A percentile compares a stretch with the other conserved stretches of the same genome.
These are phyloP conservation scores for Venturia pyrina DNA, from an alignment of 2,329 filamentous ascomycete genomes.

Conservation along the genomic window DNA sequence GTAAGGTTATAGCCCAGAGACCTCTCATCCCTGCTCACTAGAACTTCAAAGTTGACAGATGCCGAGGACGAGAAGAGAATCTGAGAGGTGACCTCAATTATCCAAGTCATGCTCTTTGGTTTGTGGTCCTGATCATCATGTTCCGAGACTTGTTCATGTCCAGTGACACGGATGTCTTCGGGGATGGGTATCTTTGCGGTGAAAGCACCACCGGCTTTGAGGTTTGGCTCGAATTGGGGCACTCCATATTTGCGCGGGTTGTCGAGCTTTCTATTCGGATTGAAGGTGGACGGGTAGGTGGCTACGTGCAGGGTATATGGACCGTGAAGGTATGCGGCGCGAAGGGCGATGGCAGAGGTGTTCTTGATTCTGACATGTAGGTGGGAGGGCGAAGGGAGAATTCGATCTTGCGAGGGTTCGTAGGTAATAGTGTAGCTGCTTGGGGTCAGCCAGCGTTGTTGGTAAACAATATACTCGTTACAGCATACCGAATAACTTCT, in stretches of 20 bases:
- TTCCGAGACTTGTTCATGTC: slow-evolving; percentile 20
- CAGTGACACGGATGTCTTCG: slow-evolving; percentile 60
- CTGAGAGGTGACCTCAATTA: slow-evolving; percentile 85
- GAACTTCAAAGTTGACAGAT: slow-evolving; percentile 75
- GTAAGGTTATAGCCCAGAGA: slow-evolving; percentile 60
- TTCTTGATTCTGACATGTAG: slow-evolving; percentile 87
- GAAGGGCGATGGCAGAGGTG: slow-evolving; percentile 77
- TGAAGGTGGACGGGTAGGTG: slow-evolving; percentile 73
- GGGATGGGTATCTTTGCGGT: slow-evolving; percentile 71
- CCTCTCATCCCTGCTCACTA: slow-evolving; percentile 77
- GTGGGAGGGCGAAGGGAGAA: slow-evolving; percentile 71
- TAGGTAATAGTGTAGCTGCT: slow-evolving; percentile 73
- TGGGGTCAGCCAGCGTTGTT: slow-evolving; percentile 13
- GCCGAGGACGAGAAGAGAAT: slow-evolving; percentile 88
- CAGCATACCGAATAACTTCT: slow-evolving; percentile 71
- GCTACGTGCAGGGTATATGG: slow-evolving; percentile 86
- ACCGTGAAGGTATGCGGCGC: slow-evolving; percentile 91
- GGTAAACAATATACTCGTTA: too few species aligned
- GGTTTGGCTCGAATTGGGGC: slow-evolving; percentile 89
- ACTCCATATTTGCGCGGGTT: slow-evolving; percentile 60
- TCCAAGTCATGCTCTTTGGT: slow-evolving; percentile 59
- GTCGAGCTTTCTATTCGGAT: slow-evolving; percentile 70
- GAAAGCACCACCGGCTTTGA: slow-evolving; percentile 90
- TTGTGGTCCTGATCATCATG: slow-evolving; percentile 3
- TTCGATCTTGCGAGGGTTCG: slow-evolving; percentile 77